Evolutionary conservation across 495 filamentous ascomycete species (phyloP).

Genomic region (Hypoxylon intermedium): DNA sequence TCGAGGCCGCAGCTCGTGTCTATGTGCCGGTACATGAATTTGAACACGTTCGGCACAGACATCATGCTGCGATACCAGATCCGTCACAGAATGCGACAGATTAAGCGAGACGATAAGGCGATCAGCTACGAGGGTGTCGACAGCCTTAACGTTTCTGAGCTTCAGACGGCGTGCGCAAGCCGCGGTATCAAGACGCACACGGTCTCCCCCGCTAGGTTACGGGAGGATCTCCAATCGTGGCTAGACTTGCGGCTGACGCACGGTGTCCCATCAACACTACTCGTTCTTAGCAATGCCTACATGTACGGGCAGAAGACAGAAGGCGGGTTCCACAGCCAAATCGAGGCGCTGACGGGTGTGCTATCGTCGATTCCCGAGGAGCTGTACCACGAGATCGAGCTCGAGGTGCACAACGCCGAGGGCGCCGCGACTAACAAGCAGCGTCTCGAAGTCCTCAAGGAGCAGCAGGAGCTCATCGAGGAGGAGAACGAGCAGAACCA

Average conservation of each 20-base stretch:
- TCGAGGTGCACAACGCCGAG: constrained; percentile 96
- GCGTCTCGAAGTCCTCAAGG: constrained; percentile 97
- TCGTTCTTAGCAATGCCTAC: constrained; percentile 96
- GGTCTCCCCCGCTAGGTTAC: constrained; percentile 81
- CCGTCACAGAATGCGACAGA: constrained; percentile 97
- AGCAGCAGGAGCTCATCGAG: constrained; percentile 97
- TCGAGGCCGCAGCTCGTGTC: constrained; percentile 94
- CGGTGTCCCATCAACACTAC: constrained; percentile 89
- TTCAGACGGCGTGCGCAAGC: constrained; percentile 88
- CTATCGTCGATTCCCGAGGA: constrained; percentile 95
- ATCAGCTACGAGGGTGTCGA: constrained; percentile 96
- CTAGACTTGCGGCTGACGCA: constrained; percentile 91
- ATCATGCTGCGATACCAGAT: constrained; percentile 97
- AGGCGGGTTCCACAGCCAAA: constrained; percentile 83
- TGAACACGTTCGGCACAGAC: constrained; percentile 96
- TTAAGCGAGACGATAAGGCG: constrained; percentile 95
- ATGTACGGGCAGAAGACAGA: constrained; percentile 81
- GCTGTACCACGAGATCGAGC: constrained; percentile 98
- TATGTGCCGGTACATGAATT: constrained; percentile 98
- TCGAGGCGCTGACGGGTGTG: constrained; percentile 90
- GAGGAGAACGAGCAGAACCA: constrained; percentile 94
- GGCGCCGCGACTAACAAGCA: constrained; percentile 99
- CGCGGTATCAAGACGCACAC: constrained; percentile 93
- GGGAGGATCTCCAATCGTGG: constrained; percentile 94
- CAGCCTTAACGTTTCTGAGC: constrained; percentile 87